Percentiles rank a stretch among this genome's conserved stretches.
Conservation (phyloP, 495 filamentous ascomycete genomes). For the Beverwykella pulmonaria region DNA sequence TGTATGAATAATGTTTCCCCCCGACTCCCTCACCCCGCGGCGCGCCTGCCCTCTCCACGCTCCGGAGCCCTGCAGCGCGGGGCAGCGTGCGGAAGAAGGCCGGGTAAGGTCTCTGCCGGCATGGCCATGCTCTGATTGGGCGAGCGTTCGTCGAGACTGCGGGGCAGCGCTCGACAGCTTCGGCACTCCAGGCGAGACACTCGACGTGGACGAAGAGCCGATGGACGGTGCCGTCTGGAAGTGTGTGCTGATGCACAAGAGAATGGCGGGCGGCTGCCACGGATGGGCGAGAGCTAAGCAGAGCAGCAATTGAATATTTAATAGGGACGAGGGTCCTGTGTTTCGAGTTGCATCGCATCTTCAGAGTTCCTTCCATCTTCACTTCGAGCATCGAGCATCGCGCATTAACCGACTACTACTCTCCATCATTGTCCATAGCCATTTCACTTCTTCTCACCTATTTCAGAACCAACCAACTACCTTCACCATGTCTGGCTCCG, state of each 20-base stretch:
- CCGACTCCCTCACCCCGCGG: not conserved
- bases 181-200: not conserved
- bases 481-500: slow-evolving; percentile 7
- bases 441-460: too few species aligned
- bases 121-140: slow-evolving; percentile 1
- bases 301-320: not conserved
- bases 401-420: too few species aligned
- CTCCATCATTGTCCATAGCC: too few species aligned
- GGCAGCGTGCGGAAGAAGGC: slow-evolving; percentile 6
- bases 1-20: too few species aligned
- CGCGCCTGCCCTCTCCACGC: not conserved
- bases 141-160: not conserved
- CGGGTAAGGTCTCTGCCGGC: slow-evolving; percentile 17
- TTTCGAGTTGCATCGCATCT: not conserved
- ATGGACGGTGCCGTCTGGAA: slow-evolving; percentile 1
- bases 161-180: slow-evolving; percentile 19
- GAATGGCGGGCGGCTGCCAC: not conserved
- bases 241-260: not conserved
- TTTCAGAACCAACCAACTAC: too few species aligned
- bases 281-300: not conserved
- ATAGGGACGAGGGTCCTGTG: not conserved
- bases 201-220: slow-evolving; percentile 2
- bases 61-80: not conserved
- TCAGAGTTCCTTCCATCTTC: not conserved
- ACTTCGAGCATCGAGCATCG: too few species aligned